Conservation (phyloP, 257 asterid genomes). For the Handroanthus guayacan region DNA sequence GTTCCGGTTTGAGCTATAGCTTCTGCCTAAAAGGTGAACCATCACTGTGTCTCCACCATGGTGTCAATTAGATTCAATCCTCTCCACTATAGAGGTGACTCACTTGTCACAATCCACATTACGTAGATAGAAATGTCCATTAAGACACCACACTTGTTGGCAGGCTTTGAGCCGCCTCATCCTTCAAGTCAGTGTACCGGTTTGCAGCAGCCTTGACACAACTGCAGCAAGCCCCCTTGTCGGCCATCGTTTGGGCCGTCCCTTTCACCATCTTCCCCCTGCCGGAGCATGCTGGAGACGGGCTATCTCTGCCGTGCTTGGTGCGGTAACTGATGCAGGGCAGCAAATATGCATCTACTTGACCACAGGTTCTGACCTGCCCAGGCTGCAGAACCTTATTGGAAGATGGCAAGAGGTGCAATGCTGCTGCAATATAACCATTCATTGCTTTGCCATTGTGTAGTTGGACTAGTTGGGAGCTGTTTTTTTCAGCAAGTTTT, state of each 20-base stretch:
- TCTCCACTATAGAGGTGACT: neutral
- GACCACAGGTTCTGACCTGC: constrained; percentile 41
- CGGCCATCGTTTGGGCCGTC: constrained; percentile 26
- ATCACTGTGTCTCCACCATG: too few species aligned
- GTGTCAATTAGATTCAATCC: too few species aligned
- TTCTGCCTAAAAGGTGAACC: too few species aligned
- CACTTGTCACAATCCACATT: constrained; percentile 42
- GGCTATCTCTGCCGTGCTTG: constrained; percentile 23
- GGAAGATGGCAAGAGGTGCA: constrained; percentile 27
- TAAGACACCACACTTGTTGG: constrained; percentile 44
- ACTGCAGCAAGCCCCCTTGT: constrained; percentile 43
- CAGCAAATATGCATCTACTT: constrained; percentile 41
- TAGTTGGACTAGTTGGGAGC: neutral
- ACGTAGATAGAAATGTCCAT: constrained; percentile 44
- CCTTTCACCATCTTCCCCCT: constrained; percentile 40
- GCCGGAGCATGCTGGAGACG: constrained; percentile 36
- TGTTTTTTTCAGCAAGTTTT: neutral
- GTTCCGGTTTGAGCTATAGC: too few species aligned
- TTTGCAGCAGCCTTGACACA: constrained; percentile 47
- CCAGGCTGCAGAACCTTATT: constrained; percentile 32
- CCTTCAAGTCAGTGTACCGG: constrained; percentile 41
- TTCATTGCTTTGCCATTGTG: constrained; percentile 26
- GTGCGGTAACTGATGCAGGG: constrained; percentile 43
- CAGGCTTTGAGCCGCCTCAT: constrained; percentile 45
- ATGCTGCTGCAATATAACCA: constrained; percentile 27